Conservation (phyloP, 164 flowering plant species). For the Nelumbo lutea region DNA sequence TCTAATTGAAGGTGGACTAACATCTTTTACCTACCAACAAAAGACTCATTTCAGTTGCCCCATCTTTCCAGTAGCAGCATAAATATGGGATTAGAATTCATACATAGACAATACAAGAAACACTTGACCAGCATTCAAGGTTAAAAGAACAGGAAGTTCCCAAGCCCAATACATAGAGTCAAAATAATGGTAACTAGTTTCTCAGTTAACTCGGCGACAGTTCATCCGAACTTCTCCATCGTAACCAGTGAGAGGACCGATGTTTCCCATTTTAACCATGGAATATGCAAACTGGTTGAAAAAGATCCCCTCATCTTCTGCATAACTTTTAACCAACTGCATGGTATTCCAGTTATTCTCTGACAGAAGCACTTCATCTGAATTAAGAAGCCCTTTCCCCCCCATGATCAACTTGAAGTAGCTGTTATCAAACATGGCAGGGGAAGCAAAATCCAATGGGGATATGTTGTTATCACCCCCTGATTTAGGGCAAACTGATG, state of each 20-base stretch:
- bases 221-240: slow-evolving; percentile 79
- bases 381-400: slow-evolving; percentile 77
- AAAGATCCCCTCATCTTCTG: slow-evolving; percentile 57
- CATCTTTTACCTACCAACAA: too few relatives aligned
- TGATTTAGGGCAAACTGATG: slow-evolving; percentile 57
- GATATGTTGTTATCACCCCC: slow-evolving; percentile 86
- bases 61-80: not conserved
- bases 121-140: not conserved
- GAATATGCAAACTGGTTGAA: slow-evolving; percentile 70
- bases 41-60: not conserved
- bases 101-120: not conserved
- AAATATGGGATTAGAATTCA: not conserved
- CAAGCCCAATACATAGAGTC: too few relatives aligned
- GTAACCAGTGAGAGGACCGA: slow-evolving; percentile 58
- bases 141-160: not conserved
- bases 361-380: slow-evolving; percentile 75
- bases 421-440: slow-evolving; percentile 70
- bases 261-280: slow-evolving; percentile 86
- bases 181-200: not conserved
- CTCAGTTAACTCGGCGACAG: slow-evolving; percentile 39
- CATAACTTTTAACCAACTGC: slow-evolving; percentile 59
- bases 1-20: too few relatives aligned
- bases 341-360: slow-evolving; percentile 41
- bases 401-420: slow-evolving; percentile 72
- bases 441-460: slow-evolving; percentile 71